Evolutionary conservation across 164 flowering plant species (phyloP).

Genomic region (Magnolia kwangsiensis): DNA sequence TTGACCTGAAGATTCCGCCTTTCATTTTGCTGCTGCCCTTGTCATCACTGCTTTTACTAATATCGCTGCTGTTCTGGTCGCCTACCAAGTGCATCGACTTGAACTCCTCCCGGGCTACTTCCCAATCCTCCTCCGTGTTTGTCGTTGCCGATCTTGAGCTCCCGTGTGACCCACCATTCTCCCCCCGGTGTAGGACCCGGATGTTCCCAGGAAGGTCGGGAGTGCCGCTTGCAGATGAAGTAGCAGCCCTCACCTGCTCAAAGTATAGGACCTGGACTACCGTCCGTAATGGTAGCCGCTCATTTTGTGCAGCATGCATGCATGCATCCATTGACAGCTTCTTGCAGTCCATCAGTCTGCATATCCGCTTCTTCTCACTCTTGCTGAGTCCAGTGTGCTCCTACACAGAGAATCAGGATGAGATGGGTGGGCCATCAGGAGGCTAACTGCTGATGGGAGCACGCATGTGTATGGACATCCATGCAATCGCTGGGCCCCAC

Average conservation of each 20-base stretch:
- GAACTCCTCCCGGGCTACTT: slow-evolving; percentile 52
- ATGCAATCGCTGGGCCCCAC: too few species aligned
- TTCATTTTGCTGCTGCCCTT: slow-evolving; percentile 45
- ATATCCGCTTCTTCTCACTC: slow-evolving; percentile 79
- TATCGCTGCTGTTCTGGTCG: slow-evolving; percentile 19
- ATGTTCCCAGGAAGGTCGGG: slow-evolving; percentile 59
- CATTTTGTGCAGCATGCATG: slow-evolving; percentile 93
- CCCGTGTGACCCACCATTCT: slow-evolving; percentile 43
- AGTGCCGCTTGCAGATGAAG: slow-evolving; percentile 40
- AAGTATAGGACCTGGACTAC: slow-evolving; percentile 94
- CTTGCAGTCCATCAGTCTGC: slow-evolving; percentile 91
- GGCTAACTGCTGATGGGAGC: neutral
- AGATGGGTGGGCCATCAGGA: neutral
- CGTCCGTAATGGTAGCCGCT: slow-evolving; percentile 79
- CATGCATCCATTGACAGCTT: slow-evolving; percentile 91
- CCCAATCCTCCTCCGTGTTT: slow-evolving; percentile 72
- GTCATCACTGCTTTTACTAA: slow-evolving; percentile 25
- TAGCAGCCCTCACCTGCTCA: slow-evolving; percentile 76
- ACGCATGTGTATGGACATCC: too few species aligned
- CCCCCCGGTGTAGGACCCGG: slow-evolving; percentile 30
- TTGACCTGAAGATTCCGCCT: slow-evolving; percentile 43
- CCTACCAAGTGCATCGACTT: slow-evolving; percentile 43
- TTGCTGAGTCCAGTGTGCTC: slow-evolving; percentile 78
- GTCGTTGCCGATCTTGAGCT: slow-evolving; percentile 60
- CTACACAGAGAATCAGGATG: slow-evolving; percentile 32